Evolutionary conservation across 495 filamentous ascomycete species (phyloP).

Genomic region (Aspergillus mulundensis): DNA sequence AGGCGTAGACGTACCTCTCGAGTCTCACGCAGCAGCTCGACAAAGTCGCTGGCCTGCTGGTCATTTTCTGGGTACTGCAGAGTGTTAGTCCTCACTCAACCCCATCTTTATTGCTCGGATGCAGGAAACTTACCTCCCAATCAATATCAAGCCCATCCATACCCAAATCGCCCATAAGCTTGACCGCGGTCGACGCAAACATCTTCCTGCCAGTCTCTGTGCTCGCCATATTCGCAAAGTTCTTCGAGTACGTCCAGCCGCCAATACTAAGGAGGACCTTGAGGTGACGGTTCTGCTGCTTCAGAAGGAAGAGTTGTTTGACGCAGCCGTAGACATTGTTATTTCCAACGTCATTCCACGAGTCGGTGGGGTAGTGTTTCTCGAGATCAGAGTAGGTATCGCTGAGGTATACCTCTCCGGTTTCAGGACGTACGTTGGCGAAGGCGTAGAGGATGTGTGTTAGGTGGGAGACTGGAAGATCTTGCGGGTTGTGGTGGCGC

Average conservation of each 20-base stretch:
- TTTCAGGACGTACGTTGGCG: slow-evolving; percentile 59
- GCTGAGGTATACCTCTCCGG: slow-evolving; percentile 69
- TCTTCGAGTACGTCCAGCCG: slow-evolving; percentile 74
- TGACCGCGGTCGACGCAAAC: slow-evolving; percentile 66
- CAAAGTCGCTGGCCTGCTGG: slow-evolving; percentile 58
- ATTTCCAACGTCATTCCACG: slow-evolving; percentile 55
- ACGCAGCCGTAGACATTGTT: slow-evolving; percentile 80
- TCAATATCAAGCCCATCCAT: slow-evolving; percentile 62
- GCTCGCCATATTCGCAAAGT: slow-evolving; percentile 64
- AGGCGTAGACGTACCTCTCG: slow-evolving; percentile 30
- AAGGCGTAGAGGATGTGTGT: slow-evolving; percentile 89
- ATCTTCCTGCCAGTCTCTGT: slow-evolving; percentile 50
- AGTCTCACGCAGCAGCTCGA: slow-evolving; percentile 57
- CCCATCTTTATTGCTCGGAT: neutral
- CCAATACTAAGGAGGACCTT: slow-evolving; percentile 66
- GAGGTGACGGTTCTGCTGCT: slow-evolving; percentile 71
- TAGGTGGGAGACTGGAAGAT: slow-evolving; percentile 68
- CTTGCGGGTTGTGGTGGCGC: slow-evolving; percentile 67
- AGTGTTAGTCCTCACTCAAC: neutral
- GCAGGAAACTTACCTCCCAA: slow-evolving; percentile 45
- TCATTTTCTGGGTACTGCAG: slow-evolving; percentile 31
- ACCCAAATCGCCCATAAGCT: slow-evolving; percentile 62
- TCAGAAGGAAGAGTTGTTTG: slow-evolving; percentile 81
- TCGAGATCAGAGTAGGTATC: slow-evolving; percentile 74
- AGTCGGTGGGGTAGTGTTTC: slow-evolving; percentile 78